These are phyloP conservation scores for Drechslera avenae DNA, from an alignment of 2,329 filamentous ascomycete species.

Conservation along the genomic window DNA sequence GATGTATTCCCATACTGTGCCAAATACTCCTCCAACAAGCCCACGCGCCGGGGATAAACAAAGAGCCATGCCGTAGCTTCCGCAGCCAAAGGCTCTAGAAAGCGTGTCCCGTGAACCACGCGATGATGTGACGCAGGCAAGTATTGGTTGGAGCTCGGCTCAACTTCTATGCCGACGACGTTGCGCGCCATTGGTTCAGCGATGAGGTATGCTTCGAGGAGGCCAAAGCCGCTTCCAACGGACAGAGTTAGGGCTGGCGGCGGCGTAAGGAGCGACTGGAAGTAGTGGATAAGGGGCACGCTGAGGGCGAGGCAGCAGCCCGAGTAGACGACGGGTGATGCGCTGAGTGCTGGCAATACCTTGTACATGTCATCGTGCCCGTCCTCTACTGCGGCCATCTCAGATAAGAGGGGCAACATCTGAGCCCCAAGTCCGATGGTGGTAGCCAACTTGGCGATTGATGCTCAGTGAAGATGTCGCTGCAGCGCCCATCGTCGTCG, in stretches of 20 bases:
- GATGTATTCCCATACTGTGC: conserved; percentile 33
- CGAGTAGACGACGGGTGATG: conserved; percentile 30
- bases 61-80: conserved; percentile 57
- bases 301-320: conserved; percentile 48
- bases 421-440: conserved; percentile 1
- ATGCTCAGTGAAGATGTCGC: not conserved
- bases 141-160: conserved; percentile 52
- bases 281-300: conserved; percentile 31
- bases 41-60: conserved; percentile 59
- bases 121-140: conserved; percentile 51
- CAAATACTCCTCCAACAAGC: conserved; percentile 54
- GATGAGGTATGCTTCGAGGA: conserved; percentile 55
- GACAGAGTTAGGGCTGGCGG: conserved; percentile 44
- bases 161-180: conserved; percentile 57
- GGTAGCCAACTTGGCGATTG: not conserved
- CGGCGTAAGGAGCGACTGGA: conserved; percentile 32
- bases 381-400: not conserved
- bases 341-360: conserved; percentile 25
- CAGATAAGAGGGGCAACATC: not conserved
- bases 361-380: not conserved
- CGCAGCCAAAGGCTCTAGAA: conserved; percentile 49
- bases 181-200: conserved; percentile 23
- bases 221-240: conserved; percentile 58
- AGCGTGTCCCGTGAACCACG: conserved; percentile 53
- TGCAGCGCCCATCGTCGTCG: too few species aligned